Evolutionary conservation across 1,284 basidiomycete species (phyloP).

Genomic region (Pseudozyma hubeiensis): DNA sequence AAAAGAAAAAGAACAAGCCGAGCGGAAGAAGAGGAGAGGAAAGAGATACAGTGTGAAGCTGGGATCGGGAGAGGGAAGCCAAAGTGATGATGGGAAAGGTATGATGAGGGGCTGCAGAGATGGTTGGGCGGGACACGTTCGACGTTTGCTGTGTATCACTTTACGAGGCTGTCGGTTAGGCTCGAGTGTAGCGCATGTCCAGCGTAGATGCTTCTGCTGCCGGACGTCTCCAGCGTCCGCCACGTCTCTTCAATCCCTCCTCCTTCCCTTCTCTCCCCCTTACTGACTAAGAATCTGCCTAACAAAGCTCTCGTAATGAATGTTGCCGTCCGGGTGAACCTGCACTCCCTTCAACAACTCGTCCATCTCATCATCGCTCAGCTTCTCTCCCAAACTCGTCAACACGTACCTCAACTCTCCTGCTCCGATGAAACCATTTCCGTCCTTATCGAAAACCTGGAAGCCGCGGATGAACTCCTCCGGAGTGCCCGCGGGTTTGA

Average conservation of each 20-base stretch:
- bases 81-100: too few species aligned
- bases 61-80: too few species aligned
- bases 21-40: too few species aligned
- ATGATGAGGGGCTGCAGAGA: too few species aligned
- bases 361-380: conserved; percentile 96
- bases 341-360: conserved; percentile 95
- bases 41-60: conserved; percentile 11
- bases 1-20: too few species aligned
- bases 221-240: too few species aligned
- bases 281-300: conserved; percentile 79
- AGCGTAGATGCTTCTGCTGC: too few species aligned
- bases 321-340: conserved; percentile 90
- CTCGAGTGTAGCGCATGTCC: too few species aligned
- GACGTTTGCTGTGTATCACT: too few species aligned
- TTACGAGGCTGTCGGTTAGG: too few species aligned
- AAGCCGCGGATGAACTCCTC: conserved; percentile 99
- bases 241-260: too few species aligned
- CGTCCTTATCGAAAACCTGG: conserved; percentile 98
- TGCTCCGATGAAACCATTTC: conserved; percentile 94
- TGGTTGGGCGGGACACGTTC: too few species aligned
- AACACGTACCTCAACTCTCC: conserved; percentile 92
- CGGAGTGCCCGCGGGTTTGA: conserved; percentile 78
- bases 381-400: conserved; percentile 95
- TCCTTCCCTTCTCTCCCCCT: not conserved
- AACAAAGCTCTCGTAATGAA: conserved; percentile 97